These are phyloP conservation scores for Alternaria triticina DNA, from an alignment of 2,329 filamentous ascomycete genomes.

Conservation along the genomic window DNA sequence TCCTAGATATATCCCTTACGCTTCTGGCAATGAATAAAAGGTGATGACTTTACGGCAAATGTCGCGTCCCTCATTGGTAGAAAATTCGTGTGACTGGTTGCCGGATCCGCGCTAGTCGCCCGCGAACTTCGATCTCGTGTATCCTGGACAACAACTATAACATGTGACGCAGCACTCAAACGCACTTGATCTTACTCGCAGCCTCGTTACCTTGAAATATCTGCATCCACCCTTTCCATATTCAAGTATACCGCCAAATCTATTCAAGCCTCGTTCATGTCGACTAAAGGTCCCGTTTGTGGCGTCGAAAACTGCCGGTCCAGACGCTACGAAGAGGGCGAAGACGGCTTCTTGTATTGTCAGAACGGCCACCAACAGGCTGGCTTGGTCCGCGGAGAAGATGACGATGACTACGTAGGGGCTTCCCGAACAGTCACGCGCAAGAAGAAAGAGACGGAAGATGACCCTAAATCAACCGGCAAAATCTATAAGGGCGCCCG, in stretches of 20 bases:
- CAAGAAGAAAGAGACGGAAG: conserved; percentile 58
- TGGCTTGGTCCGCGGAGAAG: conserved; percentile 49
- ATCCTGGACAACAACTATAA: background rate
- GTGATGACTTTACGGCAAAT: conserved; percentile 43
- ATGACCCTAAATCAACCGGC: conserved; percentile 53
- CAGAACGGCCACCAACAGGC: conserved; percentile 74
- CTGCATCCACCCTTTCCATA: background rate
- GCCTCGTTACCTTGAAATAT: background rate
- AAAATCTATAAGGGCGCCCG: conserved; percentile 68
- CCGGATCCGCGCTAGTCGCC: conserved; percentile 32
- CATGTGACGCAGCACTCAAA: background rate
- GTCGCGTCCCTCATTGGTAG: conserved; percentile 23
- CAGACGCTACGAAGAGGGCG: conserved; percentile 68
- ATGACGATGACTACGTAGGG: conserved; percentile 70
- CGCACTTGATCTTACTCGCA: background rate
- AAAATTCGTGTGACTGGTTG: conserved; percentile 28
- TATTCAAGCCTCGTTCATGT: background rate
- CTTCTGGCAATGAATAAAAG: conserved; percentile 47
- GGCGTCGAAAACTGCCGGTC: conserved; percentile 72
- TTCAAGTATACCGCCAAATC: background rate
- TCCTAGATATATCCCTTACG: conserved; percentile 44
- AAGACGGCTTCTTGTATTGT: conserved; percentile 80
- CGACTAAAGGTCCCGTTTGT: conserved; percentile 49
- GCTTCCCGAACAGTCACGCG: conserved; percentile 63
- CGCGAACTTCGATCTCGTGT: conserved; percentile 14